A percentile compares a stretch with the other conserved stretches of the same genome.
Evolutionary conservation across 179 eudicot genomes (phyloP).

Genomic region (Actinidia arguta): DNA sequence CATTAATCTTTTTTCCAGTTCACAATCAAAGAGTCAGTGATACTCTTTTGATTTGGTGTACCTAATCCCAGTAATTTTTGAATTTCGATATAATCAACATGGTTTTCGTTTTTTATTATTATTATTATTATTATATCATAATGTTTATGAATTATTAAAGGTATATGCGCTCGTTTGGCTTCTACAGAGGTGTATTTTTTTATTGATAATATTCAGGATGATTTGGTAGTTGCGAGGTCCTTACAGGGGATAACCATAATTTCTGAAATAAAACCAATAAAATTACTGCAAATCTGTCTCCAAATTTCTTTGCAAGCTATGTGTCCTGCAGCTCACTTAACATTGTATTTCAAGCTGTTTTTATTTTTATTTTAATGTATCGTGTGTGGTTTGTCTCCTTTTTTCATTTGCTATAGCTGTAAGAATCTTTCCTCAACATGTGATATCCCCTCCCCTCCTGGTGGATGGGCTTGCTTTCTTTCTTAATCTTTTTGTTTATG

Average conservation of each 20-base stretch:
- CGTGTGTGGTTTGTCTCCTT: neutral
- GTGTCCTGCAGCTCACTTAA: neutral
- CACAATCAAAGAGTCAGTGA: no score
- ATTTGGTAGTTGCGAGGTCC: neutral
- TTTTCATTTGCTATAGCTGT: neutral
- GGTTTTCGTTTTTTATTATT: no score
- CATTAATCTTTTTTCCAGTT: no score
- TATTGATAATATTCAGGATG: neutral
- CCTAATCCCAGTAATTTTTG: no score
- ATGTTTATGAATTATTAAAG: no score
- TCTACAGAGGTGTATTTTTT: no score
- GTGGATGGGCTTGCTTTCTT: neutral
- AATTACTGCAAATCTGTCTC: conserved; percentile 28
- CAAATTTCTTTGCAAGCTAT: neutral
- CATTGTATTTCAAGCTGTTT: neutral
- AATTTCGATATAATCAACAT: no score
- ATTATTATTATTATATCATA: no score
- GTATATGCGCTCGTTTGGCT: no score
- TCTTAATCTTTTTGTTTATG: neutral
- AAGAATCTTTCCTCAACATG: no score
- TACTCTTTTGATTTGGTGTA: neutral
- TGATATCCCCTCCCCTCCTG: conserved; percentile 41
- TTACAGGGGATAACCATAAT: neutral
- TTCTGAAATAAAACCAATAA: conserved; percentile 28
- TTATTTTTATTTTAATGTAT: neutral